Evolutionary conservation across 1,139 yeast species (phyloP).

Genomic region (Meyerozyma guilliermondii): DNA sequence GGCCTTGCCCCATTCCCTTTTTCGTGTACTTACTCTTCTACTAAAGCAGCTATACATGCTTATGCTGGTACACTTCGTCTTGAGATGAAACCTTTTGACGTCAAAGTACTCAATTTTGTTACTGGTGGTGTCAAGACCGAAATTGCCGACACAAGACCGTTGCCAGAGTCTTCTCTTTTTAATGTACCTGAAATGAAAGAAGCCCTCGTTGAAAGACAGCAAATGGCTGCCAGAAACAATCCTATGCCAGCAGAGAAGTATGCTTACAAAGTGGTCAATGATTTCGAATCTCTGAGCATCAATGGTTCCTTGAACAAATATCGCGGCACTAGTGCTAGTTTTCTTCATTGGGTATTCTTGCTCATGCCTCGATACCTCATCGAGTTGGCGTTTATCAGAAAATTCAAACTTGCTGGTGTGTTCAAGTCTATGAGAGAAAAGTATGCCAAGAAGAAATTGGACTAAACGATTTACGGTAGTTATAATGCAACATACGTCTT

Average conservation of each 20-base stretch:
- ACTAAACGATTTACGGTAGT: too few relatives aligned
- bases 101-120: slow-evolving; percentile 62
- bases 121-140: slow-evolving; percentile 65
- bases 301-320: slow-evolving; percentile 41
- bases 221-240: slow-evolving; percentile 54
- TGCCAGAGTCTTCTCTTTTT: slow-evolving; percentile 54
- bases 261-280: slow-evolving; percentile 51
- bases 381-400: slow-evolving; percentile 38
- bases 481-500: neutral
- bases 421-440: slow-evolving; percentile 18
- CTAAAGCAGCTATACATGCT: slow-evolving; percentile 74
- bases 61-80: slow-evolving; percentile 59
- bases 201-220: slow-evolving; percentile 48
- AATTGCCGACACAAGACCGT: slow-evolving; percentile 47
- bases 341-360: slow-evolving; percentile 28
- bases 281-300: slow-evolving; percentile 39
- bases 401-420: slow-evolving; percentile 41
- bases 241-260: slow-evolving; percentile 58
- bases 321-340: slow-evolving; percentile 48
- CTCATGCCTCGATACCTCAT: slow-evolving; percentile 47
- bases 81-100: slow-evolving; percentile 71
- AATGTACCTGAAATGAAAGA: slow-evolving; percentile 45
- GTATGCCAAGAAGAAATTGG: slow-evolving; percentile 17
- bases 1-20: slow-evolving; percentile 70
- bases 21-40: slow-evolving; percentile 60